Base-by-base conservation (phyloP, 2,329 filamentous ascomycete species). In the Proliferodiscus dingleyae region DNA sequence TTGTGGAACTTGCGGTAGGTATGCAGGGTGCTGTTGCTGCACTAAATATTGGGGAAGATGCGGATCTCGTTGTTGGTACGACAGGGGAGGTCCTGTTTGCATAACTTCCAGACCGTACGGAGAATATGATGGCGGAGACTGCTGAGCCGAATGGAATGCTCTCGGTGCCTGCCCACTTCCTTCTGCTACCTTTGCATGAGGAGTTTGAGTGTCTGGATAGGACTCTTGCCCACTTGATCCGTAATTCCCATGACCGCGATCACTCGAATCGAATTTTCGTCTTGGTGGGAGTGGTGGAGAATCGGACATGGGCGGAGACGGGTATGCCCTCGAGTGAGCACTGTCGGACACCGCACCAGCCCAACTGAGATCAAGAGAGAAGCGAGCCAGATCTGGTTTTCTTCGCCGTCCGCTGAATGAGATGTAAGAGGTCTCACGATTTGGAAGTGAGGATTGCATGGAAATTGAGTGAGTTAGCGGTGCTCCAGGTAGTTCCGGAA, bases 271-370 rank as follows among this genome's bases (percentile, higher is more conserved):
- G 66, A 70, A 74, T 64, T 72, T 72, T 71, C 68, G 65, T 70
- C 77, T 80, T 64, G 73, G 71, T 66, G 78, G 75, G 60, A 75
- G 70, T 58, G 74, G 74, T 61, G 80, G 78, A 71, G 81, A 83
- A 64, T 78, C 80, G 73, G 81, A 84, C 81, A 85, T 85, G 74
- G 81, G 81, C 71, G 81, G 81, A 74, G 81, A 85, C 65, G 80
- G 81, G 70, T 85, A 85, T 64, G 75, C 77, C 72, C 71, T 71
- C 62, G 70, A 70, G 61, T 71, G 73, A 70, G 72, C 71, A 71
- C 69, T 69, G 66, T 72, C 71, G 62, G 69, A 72, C 71, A 73
- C 70, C 71, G 68, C 69, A 75, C 71, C 71, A 61, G 68, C 69
- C 73, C 75, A 73, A 66, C 70, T 71, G 69, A 71, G 68, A 69